These are phyloP conservation scores for Cornus florida DNA, from an alignment of 148 eudicot genomes.

Conservation along the genomic window DNA sequence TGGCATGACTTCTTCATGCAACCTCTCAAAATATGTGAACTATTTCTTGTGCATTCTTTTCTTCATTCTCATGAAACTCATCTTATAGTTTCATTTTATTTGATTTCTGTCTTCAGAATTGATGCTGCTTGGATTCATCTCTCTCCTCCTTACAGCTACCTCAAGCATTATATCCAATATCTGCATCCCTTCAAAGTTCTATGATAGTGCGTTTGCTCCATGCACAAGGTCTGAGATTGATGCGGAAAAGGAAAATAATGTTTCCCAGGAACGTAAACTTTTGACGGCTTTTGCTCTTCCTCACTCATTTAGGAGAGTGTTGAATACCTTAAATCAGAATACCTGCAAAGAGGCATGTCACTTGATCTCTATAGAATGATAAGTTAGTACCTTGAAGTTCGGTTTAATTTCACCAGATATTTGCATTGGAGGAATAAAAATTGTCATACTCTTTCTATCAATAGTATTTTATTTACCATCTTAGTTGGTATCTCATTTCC, in stretches of 20 bases:
- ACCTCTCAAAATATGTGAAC: background rate
- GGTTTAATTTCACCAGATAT: background rate
- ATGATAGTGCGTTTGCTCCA: slow-evolving; percentile 74
- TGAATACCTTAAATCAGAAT: slow-evolving; percentile 55
- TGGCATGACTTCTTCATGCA: background rate
- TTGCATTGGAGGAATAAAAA: background rate
- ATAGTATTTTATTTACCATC: background rate
- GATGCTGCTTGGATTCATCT: slow-evolving; percentile 97
- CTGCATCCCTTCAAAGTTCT: slow-evolving; percentile 81
- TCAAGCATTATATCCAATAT: slow-evolving; percentile 79
- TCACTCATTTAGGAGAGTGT: slow-evolving; percentile 49
- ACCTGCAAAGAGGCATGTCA: slow-evolving; percentile 70
- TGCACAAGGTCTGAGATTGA: slow-evolving; percentile 62
- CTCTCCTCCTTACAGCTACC: slow-evolving; percentile 89
- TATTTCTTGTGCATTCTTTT: background rate
- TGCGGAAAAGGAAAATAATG: slow-evolving; percentile 39
- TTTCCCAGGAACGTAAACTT: slow-evolving; percentile 58
- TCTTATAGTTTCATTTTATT: background rate
- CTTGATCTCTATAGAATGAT: slow-evolving; percentile 2
- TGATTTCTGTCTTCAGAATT: slow-evolving; percentile 55
- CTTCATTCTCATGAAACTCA: background rate
- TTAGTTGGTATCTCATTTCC: background rate
- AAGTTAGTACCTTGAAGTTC: background rate
- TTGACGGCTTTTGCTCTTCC: slow-evolving; percentile 41
- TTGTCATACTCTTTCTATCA: background rate